Percentiles rank a stretch among this genome's conserved stretches.
phyloP scores from a whole-genome alignment of 1,284 basidiomycete genomes.

The Rhodotorula sp. region DNA sequence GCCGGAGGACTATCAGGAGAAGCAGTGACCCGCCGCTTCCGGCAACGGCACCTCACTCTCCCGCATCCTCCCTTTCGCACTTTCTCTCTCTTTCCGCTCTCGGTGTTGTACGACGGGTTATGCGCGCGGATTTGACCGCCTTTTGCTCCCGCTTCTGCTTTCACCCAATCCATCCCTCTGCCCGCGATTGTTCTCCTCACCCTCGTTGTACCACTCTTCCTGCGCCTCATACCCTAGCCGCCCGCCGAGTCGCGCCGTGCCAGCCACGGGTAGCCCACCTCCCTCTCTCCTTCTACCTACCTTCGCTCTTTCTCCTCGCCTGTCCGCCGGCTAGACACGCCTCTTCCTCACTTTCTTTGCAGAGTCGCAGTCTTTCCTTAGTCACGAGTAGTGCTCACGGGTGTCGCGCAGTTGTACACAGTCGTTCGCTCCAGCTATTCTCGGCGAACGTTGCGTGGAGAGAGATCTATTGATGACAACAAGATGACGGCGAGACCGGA shows the following conservation, averaged over 20 bases:
- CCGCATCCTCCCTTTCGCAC: no score
- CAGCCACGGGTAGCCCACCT: not conserved
- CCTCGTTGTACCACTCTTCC: no score
- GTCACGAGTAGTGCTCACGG: no score
- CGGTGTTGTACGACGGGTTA: not conserved
- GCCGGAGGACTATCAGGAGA: constrained; percentile 7
- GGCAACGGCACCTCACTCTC: not conserved
- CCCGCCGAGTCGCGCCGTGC: not conserved
- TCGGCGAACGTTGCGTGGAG: no score
- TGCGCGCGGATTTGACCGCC: no score
- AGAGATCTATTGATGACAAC: not conserved
- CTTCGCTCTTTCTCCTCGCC: not conserved
- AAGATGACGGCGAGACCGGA: not conserved
- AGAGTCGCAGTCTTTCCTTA: not conserved
- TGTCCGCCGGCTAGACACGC: not conserved
- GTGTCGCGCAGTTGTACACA: no score
- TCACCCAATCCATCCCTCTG: no score
- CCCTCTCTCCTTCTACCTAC: not conserved
- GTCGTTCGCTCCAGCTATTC: no score
- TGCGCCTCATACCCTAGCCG: no score
- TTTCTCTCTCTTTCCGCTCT: not conserved
- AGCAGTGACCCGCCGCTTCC: not conserved
- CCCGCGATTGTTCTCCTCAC: no score
- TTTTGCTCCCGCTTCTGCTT: no score
- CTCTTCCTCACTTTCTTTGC: no score